phyloP scores from a whole-genome alignment of 371 early-diverging fungal genomes.

The Sanchytrium tribonematis region DNA sequence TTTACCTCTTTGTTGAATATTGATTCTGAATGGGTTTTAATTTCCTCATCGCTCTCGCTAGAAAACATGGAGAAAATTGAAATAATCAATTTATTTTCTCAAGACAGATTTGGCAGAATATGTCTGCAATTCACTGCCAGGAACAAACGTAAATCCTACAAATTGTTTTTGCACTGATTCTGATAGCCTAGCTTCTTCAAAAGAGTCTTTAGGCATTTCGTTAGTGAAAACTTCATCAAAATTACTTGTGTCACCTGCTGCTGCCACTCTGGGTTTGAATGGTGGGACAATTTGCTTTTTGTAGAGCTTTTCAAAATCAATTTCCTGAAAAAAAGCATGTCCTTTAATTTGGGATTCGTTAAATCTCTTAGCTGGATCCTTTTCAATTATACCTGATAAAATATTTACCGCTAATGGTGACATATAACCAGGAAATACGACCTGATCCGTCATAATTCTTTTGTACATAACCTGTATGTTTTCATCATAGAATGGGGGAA shows the following conservation, averaged over 20 bases:
- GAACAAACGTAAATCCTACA: conserved; percentile 34
- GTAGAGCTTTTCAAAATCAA: conserved; percentile 58
- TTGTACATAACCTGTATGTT: conserved; percentile 48
- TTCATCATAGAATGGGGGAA: conserved; percentile 85
- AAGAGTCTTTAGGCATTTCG: conserved; percentile 14
- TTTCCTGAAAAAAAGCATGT: conserved; percentile 76
- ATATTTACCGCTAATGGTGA: conserved; percentile 25
- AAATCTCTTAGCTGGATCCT: conserved; percentile 29
- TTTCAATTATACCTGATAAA: conserved; percentile 31
- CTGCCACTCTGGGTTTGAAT: conserved; percentile 62
- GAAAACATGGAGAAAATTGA: not conserved
- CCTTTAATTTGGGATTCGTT: conserved; percentile 55
- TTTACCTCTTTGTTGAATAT: too few species aligned
- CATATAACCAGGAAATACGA: conserved; percentile 37
- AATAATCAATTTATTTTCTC: not conserved
- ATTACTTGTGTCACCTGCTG: conserved; percentile 45
- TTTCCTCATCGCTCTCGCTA: too few species aligned
- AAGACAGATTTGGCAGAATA: not conserved
- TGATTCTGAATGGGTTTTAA: too few species aligned
- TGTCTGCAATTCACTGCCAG: not conserved
- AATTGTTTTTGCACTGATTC: conserved; percentile 77
- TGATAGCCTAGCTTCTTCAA: conserved; percentile 43
- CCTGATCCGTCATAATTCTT: conserved; percentile 35
- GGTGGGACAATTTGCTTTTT: conserved; percentile 67
- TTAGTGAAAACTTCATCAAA: conserved; percentile 35